Conservation (phyloP, 2,329 filamentous ascomycete genomes). For the Didymosphaeria variabile region DNA sequence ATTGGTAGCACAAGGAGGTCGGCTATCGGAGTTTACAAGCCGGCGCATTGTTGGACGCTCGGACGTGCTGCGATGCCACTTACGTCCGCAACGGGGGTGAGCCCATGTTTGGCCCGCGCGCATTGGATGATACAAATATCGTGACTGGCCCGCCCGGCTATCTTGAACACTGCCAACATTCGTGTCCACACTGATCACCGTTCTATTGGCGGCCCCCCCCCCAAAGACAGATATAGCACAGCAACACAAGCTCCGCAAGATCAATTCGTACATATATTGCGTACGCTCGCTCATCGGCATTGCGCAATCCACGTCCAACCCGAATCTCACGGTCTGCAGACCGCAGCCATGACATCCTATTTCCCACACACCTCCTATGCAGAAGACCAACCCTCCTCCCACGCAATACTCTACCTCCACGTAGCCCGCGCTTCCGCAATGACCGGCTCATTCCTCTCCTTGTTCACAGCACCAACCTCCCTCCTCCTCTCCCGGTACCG, state of each 20-base stretch:
- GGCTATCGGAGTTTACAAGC: not conserved
- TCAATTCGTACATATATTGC: too few relatives aligned
- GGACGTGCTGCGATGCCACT: not conserved
- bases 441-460: constrained; percentile 60
- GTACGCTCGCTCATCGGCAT: too few relatives aligned
- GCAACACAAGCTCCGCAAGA: not conserved
- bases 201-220: not conserved
- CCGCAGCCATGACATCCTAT: constrained; percentile 13
- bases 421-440: constrained; percentile 66
- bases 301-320: not conserved
- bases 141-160: not conserved
- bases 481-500: constrained; percentile 35
- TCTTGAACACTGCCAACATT: too few relatives aligned
- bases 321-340: not conserved
- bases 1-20: constrained; percentile 1
- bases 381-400: constrained; percentile 68
- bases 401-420: constrained; percentile 67
- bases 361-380: constrained; percentile 66
- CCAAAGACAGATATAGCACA: not conserved
- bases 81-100: not conserved
- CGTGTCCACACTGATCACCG: not conserved
- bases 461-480: constrained; percentile 48
- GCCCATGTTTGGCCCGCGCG: not conserved
- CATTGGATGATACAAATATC: not conserved
- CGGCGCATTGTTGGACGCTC: not conserved